Evolutionary conservation across 441 rosid genomes (phyloP).

Genomic region (Biscutella laevigata): DNA sequence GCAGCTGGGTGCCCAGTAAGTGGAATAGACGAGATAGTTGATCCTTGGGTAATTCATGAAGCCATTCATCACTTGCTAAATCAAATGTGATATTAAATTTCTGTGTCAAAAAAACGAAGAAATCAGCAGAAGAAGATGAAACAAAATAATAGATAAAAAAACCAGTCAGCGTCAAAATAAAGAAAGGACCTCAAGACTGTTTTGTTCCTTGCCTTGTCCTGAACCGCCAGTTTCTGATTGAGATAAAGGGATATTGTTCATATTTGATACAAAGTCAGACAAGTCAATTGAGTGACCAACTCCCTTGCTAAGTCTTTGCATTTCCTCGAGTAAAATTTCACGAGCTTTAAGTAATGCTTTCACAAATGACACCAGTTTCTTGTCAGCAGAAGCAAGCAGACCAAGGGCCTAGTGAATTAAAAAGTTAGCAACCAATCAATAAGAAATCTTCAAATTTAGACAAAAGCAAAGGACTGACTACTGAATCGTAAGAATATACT

Average conservation of each 20-base stretch:
- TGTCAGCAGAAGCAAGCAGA: constrained; percentile 35
- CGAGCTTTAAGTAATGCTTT: constrained; percentile 64
- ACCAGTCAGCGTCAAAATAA: constrained; percentile 21
- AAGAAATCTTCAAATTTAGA: background rate
- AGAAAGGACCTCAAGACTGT: constrained; percentile 68
- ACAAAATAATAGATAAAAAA: background rate
- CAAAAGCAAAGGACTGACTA: background rate
- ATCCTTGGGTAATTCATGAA: constrained; percentile 37
- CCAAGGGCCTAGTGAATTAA: constrained; percentile 40
- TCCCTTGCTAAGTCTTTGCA: constrained; percentile 56
- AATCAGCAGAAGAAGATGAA: constrained; percentile 12
- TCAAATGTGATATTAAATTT: constrained; percentile 31
- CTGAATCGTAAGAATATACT: constrained; percentile 32
- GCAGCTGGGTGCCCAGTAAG: constrained; percentile 55
- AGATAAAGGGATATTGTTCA: constrained; percentile 37
- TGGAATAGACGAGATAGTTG: constrained; percentile 40
- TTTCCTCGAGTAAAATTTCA: constrained; percentile 50
- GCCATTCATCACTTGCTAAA: constrained; percentile 35
- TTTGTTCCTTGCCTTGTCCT: constrained; percentile 55
- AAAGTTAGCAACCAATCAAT: constrained; percentile 21
- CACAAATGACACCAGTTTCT: constrained; percentile 42
- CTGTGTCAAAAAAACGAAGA: constrained; percentile 29
- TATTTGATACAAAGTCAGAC: constrained; percentile 40
- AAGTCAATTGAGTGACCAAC: constrained; percentile 43
- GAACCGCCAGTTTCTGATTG: constrained; percentile 32